These are phyloP conservation scores for Musa schizocarpa DNA, from an alignment of 176 grass and related monocot genomes.

Conservation along the genomic window DNA sequence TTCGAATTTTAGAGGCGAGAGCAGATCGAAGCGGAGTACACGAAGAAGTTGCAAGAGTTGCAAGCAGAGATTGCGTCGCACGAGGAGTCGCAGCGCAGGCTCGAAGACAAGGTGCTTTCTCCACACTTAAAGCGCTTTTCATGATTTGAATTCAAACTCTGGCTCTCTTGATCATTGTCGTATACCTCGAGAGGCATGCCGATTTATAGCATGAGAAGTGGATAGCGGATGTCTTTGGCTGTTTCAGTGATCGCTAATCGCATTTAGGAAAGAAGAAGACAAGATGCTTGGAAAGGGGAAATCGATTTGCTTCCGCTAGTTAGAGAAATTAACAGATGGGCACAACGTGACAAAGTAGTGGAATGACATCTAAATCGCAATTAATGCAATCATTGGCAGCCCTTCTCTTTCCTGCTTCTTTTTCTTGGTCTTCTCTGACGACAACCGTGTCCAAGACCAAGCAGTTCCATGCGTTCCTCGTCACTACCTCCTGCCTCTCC, in stretches of 20 bases:
- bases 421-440: conserved; percentile 6
- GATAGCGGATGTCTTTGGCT: too few species aligned
- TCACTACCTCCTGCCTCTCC: conserved; percentile 5
- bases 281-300: background rate
- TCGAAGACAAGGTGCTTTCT: conserved; percentile 29
- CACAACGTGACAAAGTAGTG: background rate
- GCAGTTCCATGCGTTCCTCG: conserved; percentile 42
- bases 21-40: conserved; percentile 27
- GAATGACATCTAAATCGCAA: background rate
- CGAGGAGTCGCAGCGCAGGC: conserved; percentile 19
- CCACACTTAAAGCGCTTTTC: background rate
- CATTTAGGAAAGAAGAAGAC: too few species aligned
- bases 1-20: conserved; percentile 15
- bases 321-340: background rate
- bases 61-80: conserved; percentile 19
- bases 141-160: background rate
- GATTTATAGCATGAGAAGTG: too few species aligned
- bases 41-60: conserved; percentile 26
- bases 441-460: conserved; percentile 24
- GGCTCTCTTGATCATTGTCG: too few species aligned
- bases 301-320: background rate
- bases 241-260: too few species aligned
- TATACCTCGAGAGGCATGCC: too few species aligned
- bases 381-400: background rate
- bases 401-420: conserved; percentile 3